Evolutionary conservation across 2,329 filamentous ascomycete genomes (phyloP).

Genomic region (Xylaria sp.): DNA sequence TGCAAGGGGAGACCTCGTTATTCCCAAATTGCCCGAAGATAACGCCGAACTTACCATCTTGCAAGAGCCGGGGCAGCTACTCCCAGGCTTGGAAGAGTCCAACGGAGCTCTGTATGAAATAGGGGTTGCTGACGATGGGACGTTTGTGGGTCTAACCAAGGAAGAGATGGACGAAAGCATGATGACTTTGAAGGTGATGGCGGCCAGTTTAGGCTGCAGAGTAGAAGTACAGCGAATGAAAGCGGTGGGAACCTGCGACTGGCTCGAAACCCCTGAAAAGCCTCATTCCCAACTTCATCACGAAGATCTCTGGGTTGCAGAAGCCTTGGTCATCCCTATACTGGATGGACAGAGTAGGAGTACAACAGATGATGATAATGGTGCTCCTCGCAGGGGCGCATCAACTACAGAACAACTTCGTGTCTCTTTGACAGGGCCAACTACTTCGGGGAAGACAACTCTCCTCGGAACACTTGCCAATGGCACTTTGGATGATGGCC

Average conservation of each 20-base stretch:
- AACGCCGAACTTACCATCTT: constrained; percentile 58
- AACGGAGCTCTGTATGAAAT: constrained; percentile 96
- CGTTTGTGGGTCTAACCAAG: constrained; percentile 84
- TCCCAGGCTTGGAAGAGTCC: constrained; percentile 89
- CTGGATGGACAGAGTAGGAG: constrained; percentile 55
- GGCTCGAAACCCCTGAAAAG: constrained; percentile 61
- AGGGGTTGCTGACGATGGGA: constrained; percentile 93
- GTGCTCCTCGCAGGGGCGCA: constrained; percentile 54
- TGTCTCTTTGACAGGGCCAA: constrained; percentile 87
- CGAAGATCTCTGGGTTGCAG: constrained; percentile 83
- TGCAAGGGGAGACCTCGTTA: constrained; percentile 76
- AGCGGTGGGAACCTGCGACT: constrained; percentile 85
- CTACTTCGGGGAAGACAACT: constrained; percentile 91
- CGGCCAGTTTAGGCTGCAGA: constrained; percentile 86
- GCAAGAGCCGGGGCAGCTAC: constrained; percentile 64
- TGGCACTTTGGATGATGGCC: constrained; percentile 87
- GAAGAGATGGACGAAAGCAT: constrained; percentile 95
- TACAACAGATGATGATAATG: constrained; percentile 40
- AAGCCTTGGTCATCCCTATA: constrained; percentile 86
- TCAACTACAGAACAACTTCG: constrained; percentile 79
- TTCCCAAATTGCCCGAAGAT: constrained; percentile 79
- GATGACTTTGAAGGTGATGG: constrained; percentile 86
- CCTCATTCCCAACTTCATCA: constrained; percentile 45
- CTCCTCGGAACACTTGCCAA: constrained; percentile 89
- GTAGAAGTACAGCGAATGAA: constrained; percentile 85